Conservation (phyloP, 2,329 filamentous ascomycete genomes). For the Talaromyces sp. region DNA sequence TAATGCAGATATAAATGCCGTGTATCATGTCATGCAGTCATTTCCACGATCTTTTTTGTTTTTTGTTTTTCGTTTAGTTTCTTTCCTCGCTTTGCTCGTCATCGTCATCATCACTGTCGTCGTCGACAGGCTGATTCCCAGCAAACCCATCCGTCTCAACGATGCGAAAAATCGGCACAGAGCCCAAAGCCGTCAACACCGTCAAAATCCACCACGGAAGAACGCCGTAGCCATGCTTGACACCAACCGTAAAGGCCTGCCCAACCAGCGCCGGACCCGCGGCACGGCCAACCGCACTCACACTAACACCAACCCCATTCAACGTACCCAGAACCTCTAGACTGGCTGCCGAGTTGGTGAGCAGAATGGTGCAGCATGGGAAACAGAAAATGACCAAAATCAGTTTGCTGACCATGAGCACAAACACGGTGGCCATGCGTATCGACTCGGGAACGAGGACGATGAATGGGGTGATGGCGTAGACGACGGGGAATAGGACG, state of each 20-base stretch:
- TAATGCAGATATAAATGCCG: neutral
- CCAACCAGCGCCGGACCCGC: slow-evolving; percentile 72
- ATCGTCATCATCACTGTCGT: neutral
- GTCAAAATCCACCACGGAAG: slow-evolving; percentile 78
- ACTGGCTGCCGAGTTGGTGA: slow-evolving; percentile 79
- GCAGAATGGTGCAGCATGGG: slow-evolving; percentile 80
- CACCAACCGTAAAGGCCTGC: slow-evolving; percentile 67
- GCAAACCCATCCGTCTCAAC: slow-evolving; percentile 67
- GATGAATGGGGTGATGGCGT: slow-evolving; percentile 76
- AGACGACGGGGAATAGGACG: slow-evolving; percentile 66
- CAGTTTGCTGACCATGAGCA: slow-evolving; percentile 68
- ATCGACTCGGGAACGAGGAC: slow-evolving; percentile 52
- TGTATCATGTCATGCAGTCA: neutral
- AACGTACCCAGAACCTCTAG: slow-evolving; percentile 76
- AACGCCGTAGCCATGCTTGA: slow-evolving; percentile 69
- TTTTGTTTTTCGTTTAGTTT: neutral
- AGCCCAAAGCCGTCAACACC: slow-evolving; percentile 57
- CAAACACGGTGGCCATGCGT: slow-evolving; percentile 59
- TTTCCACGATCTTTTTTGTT: neutral
- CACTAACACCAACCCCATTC: slow-evolving; percentile 83
- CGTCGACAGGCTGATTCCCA: neutral
- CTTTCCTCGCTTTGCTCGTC: neutral
- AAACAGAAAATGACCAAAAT: slow-evolving; percentile 78
- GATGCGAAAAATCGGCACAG: slow-evolving; percentile 68
- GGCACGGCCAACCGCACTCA: slow-evolving; percentile 74